Percentiles rank a stretch among this genome's conserved stretches.
Conservation (phyloP, 257 asterid genomes). For the Fraxinus quadrangulata region DNA sequence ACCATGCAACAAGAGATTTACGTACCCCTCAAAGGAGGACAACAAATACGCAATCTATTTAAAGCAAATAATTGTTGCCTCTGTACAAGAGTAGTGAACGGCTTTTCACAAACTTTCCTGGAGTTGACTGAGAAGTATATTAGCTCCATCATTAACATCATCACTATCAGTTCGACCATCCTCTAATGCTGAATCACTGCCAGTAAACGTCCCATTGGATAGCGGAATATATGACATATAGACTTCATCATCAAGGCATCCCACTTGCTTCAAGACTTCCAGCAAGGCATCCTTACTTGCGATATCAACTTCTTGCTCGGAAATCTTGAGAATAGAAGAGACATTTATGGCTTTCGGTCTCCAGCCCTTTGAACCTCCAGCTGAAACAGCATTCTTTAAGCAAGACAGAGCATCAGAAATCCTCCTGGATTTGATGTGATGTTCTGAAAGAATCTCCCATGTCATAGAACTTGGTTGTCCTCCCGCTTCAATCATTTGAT, state of each 20-base stretch:
- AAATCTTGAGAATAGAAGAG: constrained; percentile 48
- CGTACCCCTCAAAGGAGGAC: background rate
- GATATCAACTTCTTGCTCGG: constrained; percentile 54
- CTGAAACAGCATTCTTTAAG: constrained; percentile 59
- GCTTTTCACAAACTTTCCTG: constrained; percentile 60
- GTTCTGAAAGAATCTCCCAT: constrained; percentile 84
- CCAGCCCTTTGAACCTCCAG: constrained; percentile 69
- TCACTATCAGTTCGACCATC: constrained; percentile 32
- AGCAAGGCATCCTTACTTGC: constrained; percentile 51
- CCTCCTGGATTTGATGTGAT: constrained; percentile 55
- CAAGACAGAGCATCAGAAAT: constrained; percentile 72
- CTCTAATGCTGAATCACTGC: constrained; percentile 20
- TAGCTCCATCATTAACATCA: constrained; percentile 39
- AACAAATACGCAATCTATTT: background rate
- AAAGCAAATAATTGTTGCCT: background rate
- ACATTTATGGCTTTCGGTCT: constrained; percentile 63
- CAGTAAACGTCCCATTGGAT: constrained; percentile 26
- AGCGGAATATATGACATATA: constrained; percentile 53
- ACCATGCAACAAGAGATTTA: background rate
- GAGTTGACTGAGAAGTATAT: constrained; percentile 48
- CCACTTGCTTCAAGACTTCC: constrained; percentile 54
- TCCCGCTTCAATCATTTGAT: constrained; percentile 64
- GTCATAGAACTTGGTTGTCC: constrained; percentile 76
- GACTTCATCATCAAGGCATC: constrained; percentile 54
- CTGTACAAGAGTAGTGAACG: constrained; percentile 4